Evolutionary conservation across 2,329 filamentous ascomycete genomes (phyloP).

Genomic region (Geosmithia putterillii): DNA sequence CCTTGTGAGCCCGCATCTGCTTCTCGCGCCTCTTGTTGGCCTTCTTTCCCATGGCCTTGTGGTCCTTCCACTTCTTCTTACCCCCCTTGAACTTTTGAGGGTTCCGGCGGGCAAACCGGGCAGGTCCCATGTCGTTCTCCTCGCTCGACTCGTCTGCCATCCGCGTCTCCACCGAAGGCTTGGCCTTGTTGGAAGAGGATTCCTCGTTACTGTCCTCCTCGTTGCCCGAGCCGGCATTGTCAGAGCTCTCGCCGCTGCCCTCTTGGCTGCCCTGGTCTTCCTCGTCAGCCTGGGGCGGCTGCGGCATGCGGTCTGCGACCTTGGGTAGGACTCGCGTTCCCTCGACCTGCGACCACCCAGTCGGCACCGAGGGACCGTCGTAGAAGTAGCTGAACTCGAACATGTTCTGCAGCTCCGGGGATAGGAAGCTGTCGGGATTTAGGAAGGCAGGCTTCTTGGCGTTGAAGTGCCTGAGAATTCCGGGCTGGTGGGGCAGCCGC

Average conservation of each 20-base stretch:
- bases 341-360: slow-evolving; percentile 54
- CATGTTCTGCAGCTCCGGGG: slow-evolving; percentile 51
- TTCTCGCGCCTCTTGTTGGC: slow-evolving; percentile 33
- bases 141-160: slow-evolving; percentile 49
- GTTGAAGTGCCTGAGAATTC: slow-evolving; percentile 34
- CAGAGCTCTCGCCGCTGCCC: slow-evolving; percentile 20
- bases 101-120: slow-evolving; percentile 7
- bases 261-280: slow-evolving; percentile 33
- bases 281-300: slow-evolving; percentile 17
- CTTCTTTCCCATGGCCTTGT: slow-evolving; percentile 35
- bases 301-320: slow-evolving; percentile 31
- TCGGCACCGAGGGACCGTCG: slow-evolving; percentile 44
- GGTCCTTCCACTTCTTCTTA: slow-evolving; percentile 32
- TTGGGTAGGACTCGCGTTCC: slow-evolving; percentile 43
- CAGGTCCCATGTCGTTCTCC: slow-evolving; percentile 24
- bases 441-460: slow-evolving; percentile 39
- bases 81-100: slow-evolving; percentile 18
- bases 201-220: slow-evolving; percentile 43
- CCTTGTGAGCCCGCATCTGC: slow-evolving; percentile 22
- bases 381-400: slow-evolving; percentile 65
- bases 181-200: slow-evolving; percentile 17
- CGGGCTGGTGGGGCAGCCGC: slow-evolving; percentile 9
- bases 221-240: slow-evolving; percentile 33
- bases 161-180: slow-evolving; percentile 29
- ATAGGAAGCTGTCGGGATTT: slow-evolving; percentile 43